Conservation (phyloP, 148 eudicot species). For the Vaccinium myrtillus region DNA sequence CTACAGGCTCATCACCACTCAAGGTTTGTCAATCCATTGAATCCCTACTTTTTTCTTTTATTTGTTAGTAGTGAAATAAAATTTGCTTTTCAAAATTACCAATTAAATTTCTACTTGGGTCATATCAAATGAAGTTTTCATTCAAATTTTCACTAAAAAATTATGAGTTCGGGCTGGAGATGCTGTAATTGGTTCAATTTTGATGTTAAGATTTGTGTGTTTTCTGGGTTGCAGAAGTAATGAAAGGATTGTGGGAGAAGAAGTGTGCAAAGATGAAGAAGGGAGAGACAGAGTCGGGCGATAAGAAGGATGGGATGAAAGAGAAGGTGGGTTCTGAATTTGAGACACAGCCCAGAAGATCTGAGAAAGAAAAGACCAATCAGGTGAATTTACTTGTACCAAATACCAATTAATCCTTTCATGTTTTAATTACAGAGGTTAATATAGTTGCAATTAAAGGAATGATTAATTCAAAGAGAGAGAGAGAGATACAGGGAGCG, state of each 20-base stretch:
- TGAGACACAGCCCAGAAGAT: constrained; percentile 39
- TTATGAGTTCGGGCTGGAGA: no score
- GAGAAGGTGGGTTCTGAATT: constrained; percentile 37
- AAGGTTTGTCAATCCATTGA: constrained; percentile 46
- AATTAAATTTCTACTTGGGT: no score
- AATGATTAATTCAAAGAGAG: no score
- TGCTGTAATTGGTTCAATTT: no score
- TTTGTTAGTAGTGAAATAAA: neutral
- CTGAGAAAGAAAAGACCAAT: constrained; percentile 45
- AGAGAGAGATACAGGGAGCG: no score
- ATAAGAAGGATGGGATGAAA: constrained; percentile 26
- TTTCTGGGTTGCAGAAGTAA: constrained; percentile 57
- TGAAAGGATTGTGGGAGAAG: constrained; percentile 89
- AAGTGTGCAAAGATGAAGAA: constrained; percentile 76
- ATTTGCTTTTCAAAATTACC: neutral
- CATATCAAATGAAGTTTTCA: no score
- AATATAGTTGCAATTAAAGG: no score
- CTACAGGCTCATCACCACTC: constrained; percentile 76
- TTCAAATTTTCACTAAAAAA: no score
- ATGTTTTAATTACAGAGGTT: neutral
- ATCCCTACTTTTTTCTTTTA: neutral
- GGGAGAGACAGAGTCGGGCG: constrained; percentile 47
- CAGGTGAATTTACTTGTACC: constrained; percentile 38
- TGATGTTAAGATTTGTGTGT: neutral
- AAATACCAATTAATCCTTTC: neutral